A percentile compares a stretch with the other conserved stretches of the same genome.
Evolutionary conservation across 148 eudicot genomes (phyloP).

Genomic region (Cornus kousa): DNA sequence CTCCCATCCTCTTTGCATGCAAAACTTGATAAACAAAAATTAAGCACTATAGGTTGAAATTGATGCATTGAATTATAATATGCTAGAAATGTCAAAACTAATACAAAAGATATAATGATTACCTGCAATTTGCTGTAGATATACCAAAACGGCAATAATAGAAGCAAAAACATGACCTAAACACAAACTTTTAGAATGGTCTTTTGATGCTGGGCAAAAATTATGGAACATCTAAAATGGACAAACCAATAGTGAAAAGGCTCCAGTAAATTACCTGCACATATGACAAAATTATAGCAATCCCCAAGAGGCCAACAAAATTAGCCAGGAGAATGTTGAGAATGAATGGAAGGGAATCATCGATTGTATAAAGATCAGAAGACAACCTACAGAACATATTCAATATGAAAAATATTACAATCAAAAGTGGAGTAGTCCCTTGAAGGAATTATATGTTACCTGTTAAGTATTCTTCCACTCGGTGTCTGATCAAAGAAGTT

Average conservation of each 20-base stretch:
- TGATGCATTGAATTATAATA: not conserved
- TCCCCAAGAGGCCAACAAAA: conserved; percentile 85
- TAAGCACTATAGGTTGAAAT: not conserved
- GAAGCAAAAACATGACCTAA: conserved; percentile 76
- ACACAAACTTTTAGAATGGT: conserved; percentile 4
- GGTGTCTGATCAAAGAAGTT: conserved; percentile 88
- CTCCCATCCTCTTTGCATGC: not conserved
- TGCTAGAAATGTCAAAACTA: not conserved
- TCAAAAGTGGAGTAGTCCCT: not conserved
- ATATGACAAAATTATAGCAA: conserved; percentile 69
- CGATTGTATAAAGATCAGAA: conserved; percentile 95
- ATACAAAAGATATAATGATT: conserved; percentile 3
- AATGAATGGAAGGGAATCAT: conserved; percentile 95
- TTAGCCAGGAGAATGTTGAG: conserved; percentile 96
- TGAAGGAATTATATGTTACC: conserved; percentile 36
- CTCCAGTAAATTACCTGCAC: conserved; percentile 60
- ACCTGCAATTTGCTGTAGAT: conserved; percentile 90
- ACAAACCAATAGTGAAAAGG: not conserved
- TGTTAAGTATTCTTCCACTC: conserved; percentile 88
- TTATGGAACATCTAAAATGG: not conserved
- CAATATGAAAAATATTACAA: conserved; percentile 11
- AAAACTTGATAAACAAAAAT: not conserved
- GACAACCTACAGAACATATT: conserved; percentile 61
- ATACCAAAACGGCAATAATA: conserved; percentile 83
- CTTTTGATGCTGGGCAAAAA: not conserved